Evolutionary conservation across 306 rosid genomes (phyloP), one percentile per base, ranked within the genome.

Genomic region (Lotus japonicus): DNA sequence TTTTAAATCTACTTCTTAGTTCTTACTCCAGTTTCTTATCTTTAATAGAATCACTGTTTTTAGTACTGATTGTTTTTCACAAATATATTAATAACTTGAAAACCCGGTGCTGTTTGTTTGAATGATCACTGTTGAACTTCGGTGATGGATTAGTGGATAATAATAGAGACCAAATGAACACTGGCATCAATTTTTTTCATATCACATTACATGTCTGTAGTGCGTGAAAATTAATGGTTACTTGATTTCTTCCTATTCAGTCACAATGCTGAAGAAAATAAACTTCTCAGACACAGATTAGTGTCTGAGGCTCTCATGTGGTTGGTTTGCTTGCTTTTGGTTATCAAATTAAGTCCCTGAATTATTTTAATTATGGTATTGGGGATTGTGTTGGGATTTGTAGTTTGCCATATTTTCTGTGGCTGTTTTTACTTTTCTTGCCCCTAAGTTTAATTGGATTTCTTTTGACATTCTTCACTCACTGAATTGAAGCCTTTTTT

Each of bases 401-500:
- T 35, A 16, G 17, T 61, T 58, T 53, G 7, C 56, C 26, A 1
- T 69, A 15, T 39, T 49, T 57, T 44, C n/a, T 44, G 70, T 7
- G 15, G 8, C 28, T 56, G 2, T 17, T 23, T 56, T 67, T 14
- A 11, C 58, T 62, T 19, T 64, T 15, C 36, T 23, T 23, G 7
- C 26, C 51, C 15, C 6, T 21, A 33, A 26, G 9, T 59, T 45
- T 36, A 54, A 15, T 16, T 71, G 3, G 15, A 12, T 54, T 31
- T 16, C 11, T 46, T 48, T 28, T 36, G 36, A 31, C 36, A 31
- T 31, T 31, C 36, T 48, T 31, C 44, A 23, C 52, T 49, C 46
- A 7, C 46, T 44, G 36, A 61, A 9, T 71, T 50, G 35, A 79
- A 39, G 15, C 53, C 13, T 73, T 73, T 66, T 38, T 79, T 31